Percentiles rank a stretch among this genome's conserved stretches.
Conservation (phyloP, 2,329 filamentous ascomycete genomes). For the Microthyrium microscopicum region DNA sequence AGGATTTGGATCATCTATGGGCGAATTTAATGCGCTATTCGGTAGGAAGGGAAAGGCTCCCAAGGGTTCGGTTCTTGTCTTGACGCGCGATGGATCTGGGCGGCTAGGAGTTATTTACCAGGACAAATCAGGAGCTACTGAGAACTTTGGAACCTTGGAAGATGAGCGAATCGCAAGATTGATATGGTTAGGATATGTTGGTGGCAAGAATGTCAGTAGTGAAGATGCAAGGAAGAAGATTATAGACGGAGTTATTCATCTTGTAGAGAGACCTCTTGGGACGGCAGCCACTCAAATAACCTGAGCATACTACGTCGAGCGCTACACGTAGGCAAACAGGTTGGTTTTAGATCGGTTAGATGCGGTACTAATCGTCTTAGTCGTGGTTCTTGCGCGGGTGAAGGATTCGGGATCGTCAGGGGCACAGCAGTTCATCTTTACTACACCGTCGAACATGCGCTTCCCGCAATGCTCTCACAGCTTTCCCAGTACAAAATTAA, state of each 20-base stretch:
- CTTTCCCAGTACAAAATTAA: no score
- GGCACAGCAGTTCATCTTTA: no score
- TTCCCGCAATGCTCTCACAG: no score
- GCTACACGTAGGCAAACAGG: no score
- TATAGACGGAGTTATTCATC: conserved; percentile 71
- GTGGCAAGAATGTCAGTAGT: conserved; percentile 71
- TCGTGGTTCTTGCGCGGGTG: no score
- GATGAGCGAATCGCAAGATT: conserved; percentile 70
- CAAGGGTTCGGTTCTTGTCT: conserved; percentile 61
- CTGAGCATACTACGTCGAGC: no score
- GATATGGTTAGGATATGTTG: conserved; percentile 82
- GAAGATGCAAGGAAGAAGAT: conserved; percentile 67
- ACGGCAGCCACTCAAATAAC: no score
- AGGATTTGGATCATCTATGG: conserved; percentile 56
- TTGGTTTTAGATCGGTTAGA: no score
- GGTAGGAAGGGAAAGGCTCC: conserved; percentile 59
- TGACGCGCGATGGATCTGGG: conserved; percentile 52
- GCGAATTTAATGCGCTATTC: conserved; percentile 68
- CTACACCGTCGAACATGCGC: no score
- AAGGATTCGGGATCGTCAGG: no score
- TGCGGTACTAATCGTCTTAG: no score
- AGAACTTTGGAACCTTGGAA: conserved; percentile 47
- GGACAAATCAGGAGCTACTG: conserved; percentile 30
- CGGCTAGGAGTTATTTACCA: conserved; percentile 52
- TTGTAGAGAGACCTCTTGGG: conserved; percentile 75